These are phyloP conservation scores for Colletotrichum higginsianum DNA, from an alignment of 2,329 filamentous ascomycete genomes.

Conservation along the genomic window DNA sequence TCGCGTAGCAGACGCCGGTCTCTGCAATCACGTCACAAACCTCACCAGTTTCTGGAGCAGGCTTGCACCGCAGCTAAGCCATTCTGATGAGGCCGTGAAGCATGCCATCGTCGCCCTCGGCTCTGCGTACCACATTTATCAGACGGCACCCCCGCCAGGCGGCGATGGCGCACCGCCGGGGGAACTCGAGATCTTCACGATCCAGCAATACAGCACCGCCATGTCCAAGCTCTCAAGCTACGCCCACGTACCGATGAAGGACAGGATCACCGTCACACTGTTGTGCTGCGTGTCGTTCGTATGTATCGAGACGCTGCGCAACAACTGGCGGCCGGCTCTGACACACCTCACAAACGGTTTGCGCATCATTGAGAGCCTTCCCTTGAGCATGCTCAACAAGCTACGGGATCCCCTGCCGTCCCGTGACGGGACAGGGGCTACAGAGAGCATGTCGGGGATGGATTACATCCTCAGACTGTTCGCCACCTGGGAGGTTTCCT, in stretches of 20 bases:
- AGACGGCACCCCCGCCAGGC: slow-evolving; percentile 27
- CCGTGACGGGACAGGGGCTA: not conserved
- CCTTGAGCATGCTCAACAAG: slow-evolving; percentile 39
- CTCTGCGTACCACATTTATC: slow-evolving; percentile 49
- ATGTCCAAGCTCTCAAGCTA: slow-evolving; percentile 48
- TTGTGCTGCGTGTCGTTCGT: slow-evolving; percentile 53
- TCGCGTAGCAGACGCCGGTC: slow-evolving; percentile 48
- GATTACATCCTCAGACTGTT: slow-evolving; percentile 45
- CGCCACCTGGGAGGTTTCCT: slow-evolving; percentile 45
- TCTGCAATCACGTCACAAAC: slow-evolving; percentile 49
- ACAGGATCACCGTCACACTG: slow-evolving; percentile 47
- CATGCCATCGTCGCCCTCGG: slow-evolving; percentile 54
- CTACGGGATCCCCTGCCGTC: slow-evolving; percentile 13
- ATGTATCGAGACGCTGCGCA: slow-evolving; percentile 50
- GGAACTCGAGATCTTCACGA: slow-evolving; percentile 54
- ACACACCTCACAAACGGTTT: slow-evolving; percentile 50
- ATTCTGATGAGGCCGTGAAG: slow-evolving; percentile 50
- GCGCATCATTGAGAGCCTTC: slow-evolving; percentile 50
- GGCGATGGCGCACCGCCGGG: slow-evolving; percentile 44
- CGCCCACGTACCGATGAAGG: slow-evolving; percentile 44
- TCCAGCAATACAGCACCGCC: slow-evolving; percentile 56
- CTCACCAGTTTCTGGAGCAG: slow-evolving; percentile 50
- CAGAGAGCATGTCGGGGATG: slow-evolving; percentile 37
- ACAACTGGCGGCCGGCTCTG: slow-evolving; percentile 47
- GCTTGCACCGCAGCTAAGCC: slow-evolving; percentile 50